These are phyloP conservation scores for Colletotrichum spaethianum DNA, from an alignment of 2,329 filamentous ascomycete genomes.

Conservation along the genomic window DNA sequence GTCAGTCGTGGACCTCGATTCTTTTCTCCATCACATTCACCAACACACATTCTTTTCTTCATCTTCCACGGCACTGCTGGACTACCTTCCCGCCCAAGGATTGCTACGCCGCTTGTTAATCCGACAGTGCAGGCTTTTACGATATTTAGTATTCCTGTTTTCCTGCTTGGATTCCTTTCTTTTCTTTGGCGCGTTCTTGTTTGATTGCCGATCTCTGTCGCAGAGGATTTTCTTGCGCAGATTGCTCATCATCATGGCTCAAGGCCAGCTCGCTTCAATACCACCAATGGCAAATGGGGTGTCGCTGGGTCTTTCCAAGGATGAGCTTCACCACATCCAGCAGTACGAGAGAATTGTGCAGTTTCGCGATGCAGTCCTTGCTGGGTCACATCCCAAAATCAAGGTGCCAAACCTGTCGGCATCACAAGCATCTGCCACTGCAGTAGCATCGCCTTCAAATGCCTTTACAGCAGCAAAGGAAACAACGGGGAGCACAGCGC, in stretches of 20 bases:
- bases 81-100: neutral
- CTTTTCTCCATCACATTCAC: constrained; percentile 9
- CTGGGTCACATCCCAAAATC: constrained; percentile 79
- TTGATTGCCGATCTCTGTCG: constrained; percentile 20
- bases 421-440: constrained; percentile 39
- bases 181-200: constrained; percentile 27
- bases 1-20: neutral
- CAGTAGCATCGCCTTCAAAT: constrained; percentile 44
- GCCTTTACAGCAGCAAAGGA: constrained; percentile 26
- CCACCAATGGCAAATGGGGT: constrained; percentile 44
- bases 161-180: constrained; percentile 15
- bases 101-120: constrained; percentile 1
- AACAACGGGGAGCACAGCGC: neutral
- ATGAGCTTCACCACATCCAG: constrained; percentile 70
- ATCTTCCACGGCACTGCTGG: constrained; percentile 15
- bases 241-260: constrained; percentile 34
- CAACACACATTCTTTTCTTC: constrained; percentile 12
- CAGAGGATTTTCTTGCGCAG: constrained; percentile 9
- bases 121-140: constrained; percentile 12
- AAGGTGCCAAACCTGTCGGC: constrained; percentile 64
- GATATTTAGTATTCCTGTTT: constrained; percentile 10
- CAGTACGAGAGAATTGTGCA: constrained; percentile 86
- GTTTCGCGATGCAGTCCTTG: constrained; percentile 85
- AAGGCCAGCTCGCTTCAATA: constrained; percentile 38
- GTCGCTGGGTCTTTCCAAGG: constrained; percentile 54